Conservation (phyloP, 495 filamentous ascomycete species). For the Oidiodendron maius region DNA sequence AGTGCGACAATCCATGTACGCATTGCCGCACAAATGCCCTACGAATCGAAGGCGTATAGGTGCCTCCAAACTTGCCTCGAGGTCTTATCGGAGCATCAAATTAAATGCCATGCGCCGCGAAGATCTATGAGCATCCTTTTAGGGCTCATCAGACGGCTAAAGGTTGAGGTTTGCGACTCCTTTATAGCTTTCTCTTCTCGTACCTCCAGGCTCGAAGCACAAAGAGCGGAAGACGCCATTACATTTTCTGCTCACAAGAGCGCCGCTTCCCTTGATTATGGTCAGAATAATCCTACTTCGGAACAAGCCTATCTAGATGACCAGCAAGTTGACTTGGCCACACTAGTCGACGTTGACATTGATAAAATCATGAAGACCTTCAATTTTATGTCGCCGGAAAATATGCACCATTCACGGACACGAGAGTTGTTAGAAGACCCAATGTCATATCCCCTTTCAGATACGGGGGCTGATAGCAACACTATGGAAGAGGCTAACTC, state of each 20-base stretch:
- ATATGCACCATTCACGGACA: neutral
- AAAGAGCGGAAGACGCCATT: too few relatives aligned
- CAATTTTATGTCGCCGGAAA: too few relatives aligned
- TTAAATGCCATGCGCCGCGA: slow-evolving; percentile 28
- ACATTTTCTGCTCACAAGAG: too few relatives aligned
- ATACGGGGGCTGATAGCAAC: too few relatives aligned
- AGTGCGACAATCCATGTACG: slow-evolving; percentile 32
- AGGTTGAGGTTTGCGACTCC: slow-evolving; percentile 12
- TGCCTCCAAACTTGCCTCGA: slow-evolving; percentile 24
- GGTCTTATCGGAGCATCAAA: slow-evolving; percentile 27
- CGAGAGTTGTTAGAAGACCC: neutral
- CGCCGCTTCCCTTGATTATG: slow-evolving; percentile 7
- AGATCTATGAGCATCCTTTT: slow-evolving; percentile 27
- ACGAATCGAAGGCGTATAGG: slow-evolving; percentile 24
- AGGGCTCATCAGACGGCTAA: slow-evolving; percentile 30
- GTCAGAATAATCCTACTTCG: too few relatives aligned
- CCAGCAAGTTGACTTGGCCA: neutral
- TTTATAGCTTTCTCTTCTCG: too few relatives aligned
- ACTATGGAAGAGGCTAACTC: too few relatives aligned
- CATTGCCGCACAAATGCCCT: slow-evolving; percentile 28
- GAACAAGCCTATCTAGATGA: too few relatives aligned
- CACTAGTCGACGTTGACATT: slow-evolving; percentile 3
- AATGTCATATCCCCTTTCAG: neutral
- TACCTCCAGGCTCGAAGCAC: too few relatives aligned
- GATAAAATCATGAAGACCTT: slow-evolving; percentile 8